Evolutionary conservation across 2,329 filamentous ascomycete species (phyloP).

Genomic region (Fusarium sp.): DNA sequence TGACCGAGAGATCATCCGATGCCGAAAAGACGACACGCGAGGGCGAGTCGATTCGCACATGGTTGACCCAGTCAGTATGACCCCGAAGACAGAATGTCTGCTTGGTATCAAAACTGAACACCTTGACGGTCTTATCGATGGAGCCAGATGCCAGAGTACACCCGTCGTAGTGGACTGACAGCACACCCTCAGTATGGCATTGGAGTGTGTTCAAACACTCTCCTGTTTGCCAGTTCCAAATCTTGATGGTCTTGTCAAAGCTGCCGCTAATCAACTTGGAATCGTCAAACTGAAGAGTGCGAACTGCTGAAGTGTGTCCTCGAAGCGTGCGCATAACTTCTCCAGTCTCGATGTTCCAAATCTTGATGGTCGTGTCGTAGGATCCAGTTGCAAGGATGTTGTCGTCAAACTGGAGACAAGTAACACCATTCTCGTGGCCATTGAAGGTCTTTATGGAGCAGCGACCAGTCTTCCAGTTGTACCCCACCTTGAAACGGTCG

Average conservation of each 20-base stretch:
- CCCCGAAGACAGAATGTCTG: conserved; percentile 82
- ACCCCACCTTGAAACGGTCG: conserved; percentile 93
- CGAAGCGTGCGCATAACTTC: conserved; percentile 84
- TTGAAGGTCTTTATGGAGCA: conserved; percentile 86
- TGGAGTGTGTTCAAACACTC: conserved; percentile 83
- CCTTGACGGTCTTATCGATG: conserved; percentile 86
- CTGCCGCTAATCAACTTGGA: conserved; percentile 90
- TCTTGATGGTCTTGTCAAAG: conserved; percentile 84
- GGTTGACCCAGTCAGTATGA: conserved; percentile 95
- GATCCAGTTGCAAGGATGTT: conserved; percentile 92
- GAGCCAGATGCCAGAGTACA: conserved; percentile 89
- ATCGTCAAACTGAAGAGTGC: conserved; percentile 92
- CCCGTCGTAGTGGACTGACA: conserved; percentile 86
- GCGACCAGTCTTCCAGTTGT: conserved; percentile 96
- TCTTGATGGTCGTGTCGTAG: conserved; percentile 93
- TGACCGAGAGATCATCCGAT: conserved; percentile 91
- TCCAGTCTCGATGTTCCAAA: conserved; percentile 93
- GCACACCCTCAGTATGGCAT: conserved; percentile 83
- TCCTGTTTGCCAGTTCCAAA: conserved; percentile 98
- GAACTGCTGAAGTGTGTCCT: conserved; percentile 84
- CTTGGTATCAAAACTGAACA: conserved; percentile 91
- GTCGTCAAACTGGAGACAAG: conserved; percentile 73
- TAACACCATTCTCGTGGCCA: conserved; percentile 81
- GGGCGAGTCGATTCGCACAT: conserved; percentile 83
- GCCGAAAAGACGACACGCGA: conserved; percentile 91